Conservation (phyloP, 768 basidiomycete species). For the Naematelia aurantialba region DNA sequence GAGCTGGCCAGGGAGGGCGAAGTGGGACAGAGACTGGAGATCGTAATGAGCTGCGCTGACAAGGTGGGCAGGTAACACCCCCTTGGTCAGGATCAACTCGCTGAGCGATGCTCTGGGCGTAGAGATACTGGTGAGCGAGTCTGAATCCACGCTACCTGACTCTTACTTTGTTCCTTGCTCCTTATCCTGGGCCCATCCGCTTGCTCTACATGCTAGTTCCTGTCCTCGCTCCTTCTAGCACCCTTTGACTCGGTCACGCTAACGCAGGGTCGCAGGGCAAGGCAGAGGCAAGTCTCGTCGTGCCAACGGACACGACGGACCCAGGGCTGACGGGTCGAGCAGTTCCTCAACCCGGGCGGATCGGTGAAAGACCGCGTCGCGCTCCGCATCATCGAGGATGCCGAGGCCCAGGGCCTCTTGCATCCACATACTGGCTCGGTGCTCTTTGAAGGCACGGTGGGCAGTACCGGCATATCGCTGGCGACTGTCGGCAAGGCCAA, state of each 20-base stretch:
- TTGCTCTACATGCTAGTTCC: too few species aligned
- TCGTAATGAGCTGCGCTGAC: too few species aligned
- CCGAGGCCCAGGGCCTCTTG: conserved; percentile 75
- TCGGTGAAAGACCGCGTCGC: conserved; percentile 99
- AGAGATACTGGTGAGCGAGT: conserved; percentile 66
- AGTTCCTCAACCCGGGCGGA: conserved; percentile 96
- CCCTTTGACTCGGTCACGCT: not conserved
- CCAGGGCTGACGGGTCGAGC: not conserved
- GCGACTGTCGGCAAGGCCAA: conserved; percentile 86
- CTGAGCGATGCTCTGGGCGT: conserved; percentile 85
- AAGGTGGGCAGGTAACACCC: conserved; percentile 83
- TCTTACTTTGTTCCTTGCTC: too few species aligned
- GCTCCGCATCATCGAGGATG: conserved; percentile 85
- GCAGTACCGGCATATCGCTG: conserved; percentile 70
- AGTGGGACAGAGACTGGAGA: not conserved
- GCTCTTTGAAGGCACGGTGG: conserved; percentile 96
- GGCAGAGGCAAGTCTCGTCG: conserved; percentile 64
- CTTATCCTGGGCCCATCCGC: too few species aligned
- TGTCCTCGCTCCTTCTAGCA: too few species aligned
- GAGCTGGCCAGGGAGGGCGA: not conserved
- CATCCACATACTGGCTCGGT: conserved; percentile 82
- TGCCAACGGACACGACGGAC: not conserved
- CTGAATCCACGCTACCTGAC: too few species aligned
- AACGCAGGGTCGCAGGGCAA: conserved; percentile 60
- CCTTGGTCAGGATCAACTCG: conserved; percentile 83